Evolutionary conservation across 2,329 filamentous ascomycete genomes (phyloP), one percentile per base, ranked within the genome.

Genomic region (Gaeumannomyces sp.): DNA sequence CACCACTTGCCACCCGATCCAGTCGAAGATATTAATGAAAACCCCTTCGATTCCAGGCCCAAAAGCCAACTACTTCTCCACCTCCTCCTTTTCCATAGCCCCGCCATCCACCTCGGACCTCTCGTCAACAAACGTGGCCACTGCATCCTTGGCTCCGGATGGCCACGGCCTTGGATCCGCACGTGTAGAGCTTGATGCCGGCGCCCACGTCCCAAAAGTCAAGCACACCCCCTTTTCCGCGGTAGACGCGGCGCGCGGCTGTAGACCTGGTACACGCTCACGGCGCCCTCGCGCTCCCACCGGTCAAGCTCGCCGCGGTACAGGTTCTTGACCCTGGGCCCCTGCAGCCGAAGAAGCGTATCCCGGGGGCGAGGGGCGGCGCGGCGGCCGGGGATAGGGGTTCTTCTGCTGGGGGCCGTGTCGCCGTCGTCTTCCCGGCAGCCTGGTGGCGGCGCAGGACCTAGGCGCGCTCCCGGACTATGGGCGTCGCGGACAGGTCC

Each of bases 331-430:
- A 76, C 71, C 0, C 68, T 0, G 69, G 70, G 2, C 71, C 70
- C 3, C 78, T 71, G 67, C 77, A 80, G 25, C 79, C 79, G 64
- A 75, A 79, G 70, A 79, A 78, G 1, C 80, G 74, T 19, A 78
- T 64, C 63, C 76, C 77, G 4, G 70, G 67, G 0, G 77, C 78
- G 3, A 79, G 70, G 33, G 33, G 33, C 33, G 33, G 13, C 33
- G 33, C 10, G 13, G 33, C 2, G 33, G 13, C 8, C 13, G 33
- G 33, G 10, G 8, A 14, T 8, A 2, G 8, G 4, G 8, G 33
- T 14, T 35, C 33, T 35, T n/a, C n/a, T n/a, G n/a, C n/a, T n/a
- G n/a, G 33, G 8, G 10, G 13, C 11, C 33, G n/a, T n/a, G 33
- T 14, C 33, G 33, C 13, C 33, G 33, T 8, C 33, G 33, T 35